These are phyloP conservation scores for Ganoderma resinaceum DNA, from an alignment of 1,284 basidiomycete species.

Conservation along the genomic window DNA sequence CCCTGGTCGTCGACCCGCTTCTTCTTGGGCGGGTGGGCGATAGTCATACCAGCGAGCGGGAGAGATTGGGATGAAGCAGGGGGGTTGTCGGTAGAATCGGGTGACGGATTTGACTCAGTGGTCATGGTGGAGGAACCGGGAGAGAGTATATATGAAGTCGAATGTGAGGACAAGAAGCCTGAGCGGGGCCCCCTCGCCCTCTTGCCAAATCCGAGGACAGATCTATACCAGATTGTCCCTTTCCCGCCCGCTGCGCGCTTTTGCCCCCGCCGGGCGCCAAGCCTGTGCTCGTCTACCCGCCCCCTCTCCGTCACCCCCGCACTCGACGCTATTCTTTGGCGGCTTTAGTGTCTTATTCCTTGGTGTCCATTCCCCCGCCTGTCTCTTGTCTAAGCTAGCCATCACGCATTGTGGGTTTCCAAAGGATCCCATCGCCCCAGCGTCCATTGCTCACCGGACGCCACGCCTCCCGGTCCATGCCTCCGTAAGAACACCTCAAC, in stretches of 20 bases:
- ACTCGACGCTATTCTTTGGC: neutral
- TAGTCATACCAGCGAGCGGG: slow-evolving; percentile 46
- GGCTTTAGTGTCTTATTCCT: neutral
- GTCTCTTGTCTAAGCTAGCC: slow-evolving; percentile 1
- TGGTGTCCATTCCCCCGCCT: neutral
- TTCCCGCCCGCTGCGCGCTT: neutral
- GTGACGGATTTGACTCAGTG: slow-evolving; percentile 55
- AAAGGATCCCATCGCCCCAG: neutral
- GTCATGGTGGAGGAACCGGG: slow-evolving; percentile 50
- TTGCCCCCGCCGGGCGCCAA: neutral
- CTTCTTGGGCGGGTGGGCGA: slow-evolving; percentile 70
- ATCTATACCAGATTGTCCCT: slow-evolving; percentile 3
- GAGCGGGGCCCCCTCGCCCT: slow-evolving; percentile 6
- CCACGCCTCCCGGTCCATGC: neutral
- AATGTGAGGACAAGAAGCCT: slow-evolving; percentile 16
- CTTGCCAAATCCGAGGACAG: slow-evolving; percentile 6
- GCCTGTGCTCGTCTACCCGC: neutral
- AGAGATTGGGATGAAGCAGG: slow-evolving; percentile 14
- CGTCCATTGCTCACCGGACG: slow-evolving; percentile 2
- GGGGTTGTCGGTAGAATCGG: slow-evolving; percentile 47
- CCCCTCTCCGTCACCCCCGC: neutral
- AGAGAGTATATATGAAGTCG: slow-evolving; percentile 35
- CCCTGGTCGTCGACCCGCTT: slow-evolving; percentile 72
- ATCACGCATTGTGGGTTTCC: no score
- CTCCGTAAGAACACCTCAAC: neutral